phyloP scores from a whole-genome alignment of 169 alveolate species.

The Pseudocohnilembus persalinus region DNA sequence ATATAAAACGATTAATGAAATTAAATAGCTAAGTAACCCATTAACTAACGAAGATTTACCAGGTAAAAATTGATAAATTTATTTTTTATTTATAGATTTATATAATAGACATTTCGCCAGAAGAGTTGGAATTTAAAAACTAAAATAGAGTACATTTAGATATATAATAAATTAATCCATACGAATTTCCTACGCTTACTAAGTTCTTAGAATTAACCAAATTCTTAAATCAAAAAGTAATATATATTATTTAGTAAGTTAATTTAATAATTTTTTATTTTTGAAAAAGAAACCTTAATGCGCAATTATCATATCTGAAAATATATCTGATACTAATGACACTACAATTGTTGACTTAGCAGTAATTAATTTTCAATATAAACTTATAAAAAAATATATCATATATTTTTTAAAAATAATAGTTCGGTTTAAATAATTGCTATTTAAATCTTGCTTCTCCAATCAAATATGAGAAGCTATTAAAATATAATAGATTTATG shows the following conservation, averaged over 20 bases:
- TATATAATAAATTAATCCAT: constrained; percentile 6
- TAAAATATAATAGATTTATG: constrained; percentile 36
- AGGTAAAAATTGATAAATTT: background rate
- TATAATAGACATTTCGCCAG: background rate
- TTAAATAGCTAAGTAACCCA: background rate
- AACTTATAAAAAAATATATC: background rate
- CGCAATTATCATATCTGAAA: constrained; percentile 16
- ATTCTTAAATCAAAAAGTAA: background rate
- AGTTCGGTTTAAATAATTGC: constrained; percentile 31
- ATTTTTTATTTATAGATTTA: background rate
- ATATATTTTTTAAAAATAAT: background rate
- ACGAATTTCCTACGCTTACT: background rate
- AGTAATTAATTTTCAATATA: constrained; percentile 7
- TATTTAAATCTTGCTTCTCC: constrained; percentile 31
- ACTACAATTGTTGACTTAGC: constrained; percentile 18
- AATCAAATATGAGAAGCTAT: constrained; percentile 27
- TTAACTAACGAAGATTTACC: background rate
- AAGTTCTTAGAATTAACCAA: constrained; percentile 17
- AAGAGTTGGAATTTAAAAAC: background rate
- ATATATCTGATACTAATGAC: constrained; percentile 9
- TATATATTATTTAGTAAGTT: background rate
- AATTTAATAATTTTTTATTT: background rate
- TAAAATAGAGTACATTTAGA: constrained; percentile 3
- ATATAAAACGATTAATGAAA: background rate
- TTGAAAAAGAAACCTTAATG: background rate